phyloP scores from a whole-genome alignment of 2,329 filamentous ascomycete genomes.

The Pseudogymnoascus sp. region DNA sequence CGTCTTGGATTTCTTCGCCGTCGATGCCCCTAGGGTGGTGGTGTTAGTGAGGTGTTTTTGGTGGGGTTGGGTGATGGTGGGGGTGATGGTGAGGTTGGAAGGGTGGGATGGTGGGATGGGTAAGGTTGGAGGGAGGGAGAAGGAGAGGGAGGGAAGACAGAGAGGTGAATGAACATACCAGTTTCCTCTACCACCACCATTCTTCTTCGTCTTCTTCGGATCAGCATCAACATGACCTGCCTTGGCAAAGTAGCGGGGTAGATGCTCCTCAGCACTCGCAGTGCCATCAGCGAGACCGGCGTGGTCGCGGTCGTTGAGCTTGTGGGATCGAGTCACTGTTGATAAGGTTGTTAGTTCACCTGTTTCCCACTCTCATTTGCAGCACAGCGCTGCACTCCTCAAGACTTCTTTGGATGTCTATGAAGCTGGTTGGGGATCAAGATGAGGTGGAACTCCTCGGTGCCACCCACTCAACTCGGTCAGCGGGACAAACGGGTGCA shows the following conservation, averaged over 20 bases:
- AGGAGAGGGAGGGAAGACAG: background rate
- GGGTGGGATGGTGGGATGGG: too few relatives aligned
- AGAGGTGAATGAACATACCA: conserved; percentile 59
- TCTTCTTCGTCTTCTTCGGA: conserved; percentile 95
- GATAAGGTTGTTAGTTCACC: background rate
- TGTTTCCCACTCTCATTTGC: background rate
- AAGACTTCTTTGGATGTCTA: background rate
- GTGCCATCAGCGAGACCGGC: conserved; percentile 69
- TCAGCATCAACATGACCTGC: conserved; percentile 71
- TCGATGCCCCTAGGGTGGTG: conserved; percentile 61
- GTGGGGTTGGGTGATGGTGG: too few relatives aligned
- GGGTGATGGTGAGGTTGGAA: too few relatives aligned
- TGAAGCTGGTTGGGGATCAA: background rate
- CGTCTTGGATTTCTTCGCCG: conserved; percentile 79
- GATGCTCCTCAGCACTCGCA: conserved; percentile 60
- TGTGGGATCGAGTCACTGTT: conserved; percentile 94
- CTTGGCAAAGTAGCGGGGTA: conserved; percentile 93
- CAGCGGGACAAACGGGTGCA: background rate
- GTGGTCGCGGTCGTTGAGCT: conserved; percentile 90
- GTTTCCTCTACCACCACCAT: conserved; percentile 85
- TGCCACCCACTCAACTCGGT: too few relatives aligned
- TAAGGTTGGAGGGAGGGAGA: too few relatives aligned
- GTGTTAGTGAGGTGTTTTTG: conserved; percentile 14
- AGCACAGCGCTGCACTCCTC: background rate
- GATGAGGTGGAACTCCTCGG: background rate